Evolutionary conservation across 305 asterid genomes (phyloP).

Genomic region (Solanum hybrid): DNA sequence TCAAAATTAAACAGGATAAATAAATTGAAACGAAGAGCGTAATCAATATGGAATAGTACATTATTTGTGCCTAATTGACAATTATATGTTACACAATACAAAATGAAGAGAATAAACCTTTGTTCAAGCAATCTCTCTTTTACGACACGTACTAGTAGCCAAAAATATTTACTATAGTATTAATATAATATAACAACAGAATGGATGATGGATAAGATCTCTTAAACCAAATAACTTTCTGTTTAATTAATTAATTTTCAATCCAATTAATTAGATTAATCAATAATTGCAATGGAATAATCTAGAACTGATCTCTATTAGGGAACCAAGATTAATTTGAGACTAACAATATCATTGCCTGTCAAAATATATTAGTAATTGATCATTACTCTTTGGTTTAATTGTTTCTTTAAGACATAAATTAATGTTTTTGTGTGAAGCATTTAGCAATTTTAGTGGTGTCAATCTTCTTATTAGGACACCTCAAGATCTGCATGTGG

Average conservation of each 20-base stretch:
- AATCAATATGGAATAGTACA: background rate
- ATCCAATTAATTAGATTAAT: background rate
- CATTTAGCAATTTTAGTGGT: background rate
- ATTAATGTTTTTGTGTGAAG: background rate
- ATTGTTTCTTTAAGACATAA: background rate
- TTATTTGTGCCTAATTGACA: background rate
- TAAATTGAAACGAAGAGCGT: background rate
- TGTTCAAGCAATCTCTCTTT: slow-evolving; percentile 8
- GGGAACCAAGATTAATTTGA: slow-evolving; percentile 3
- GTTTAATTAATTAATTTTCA: background rate
- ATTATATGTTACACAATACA: background rate
- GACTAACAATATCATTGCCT: background rate
- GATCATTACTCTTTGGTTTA: background rate
- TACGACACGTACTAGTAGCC: slow-evolving; percentile 13
- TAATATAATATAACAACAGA: background rate
- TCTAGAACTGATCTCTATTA: background rate
- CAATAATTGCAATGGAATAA: slow-evolving; percentile 7
- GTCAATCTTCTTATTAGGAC: background rate
- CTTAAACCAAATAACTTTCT: slow-evolving; percentile 2
- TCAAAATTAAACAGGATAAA: background rate
- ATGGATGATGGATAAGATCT: background rate
- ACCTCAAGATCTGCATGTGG: background rate
- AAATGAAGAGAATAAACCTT: slow-evolving; percentile 5
- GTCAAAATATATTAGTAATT: background rate
- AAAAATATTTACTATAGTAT: background rate